Base-by-base conservation (phyloP, 371 early-diverging fungal species). In the Batkoa obscura region DNA sequence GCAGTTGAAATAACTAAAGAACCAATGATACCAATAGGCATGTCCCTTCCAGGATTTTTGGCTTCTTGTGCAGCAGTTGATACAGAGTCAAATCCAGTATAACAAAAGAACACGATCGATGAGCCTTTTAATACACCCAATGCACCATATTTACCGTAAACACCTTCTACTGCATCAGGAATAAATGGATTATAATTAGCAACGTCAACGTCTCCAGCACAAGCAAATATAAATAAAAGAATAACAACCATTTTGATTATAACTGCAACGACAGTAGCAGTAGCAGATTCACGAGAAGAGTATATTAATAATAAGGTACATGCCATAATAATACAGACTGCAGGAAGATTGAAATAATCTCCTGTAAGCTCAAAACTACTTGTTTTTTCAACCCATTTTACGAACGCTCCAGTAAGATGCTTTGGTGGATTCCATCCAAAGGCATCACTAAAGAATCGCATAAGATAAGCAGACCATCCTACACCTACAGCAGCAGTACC, bases 61-160 rank as follows among this genome's bases (percentile, higher is more conserved):
- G 85, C 73, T 68, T 93, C 94, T 65, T 86, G 83, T 2, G 92
- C 83, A 2, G 83, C 80, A 0, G 91, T 90, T 0, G 90, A 81
- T 9, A 91, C 84, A 9, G 85, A 77, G 64, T 92, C 93, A 66
- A 89, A 90, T 15, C 93, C 90, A 66, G 86, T 83, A 59, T 85
- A 89, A 12, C 88, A 80, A 58, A 90, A 92, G 67, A 90, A 89
- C 6, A 90, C 87, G 0, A 76, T 72, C 13, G 78, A 74, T 9
- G 88, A 76, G 2, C 78, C 88, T 37, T 81, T 72, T 59, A 88
- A 76, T 9, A 90, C 62, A 32, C 90, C 92, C 6, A 64, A 53
- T 1, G 64, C 71, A 43, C 88, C 88, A 66, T 72, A 85, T 13
- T 67, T 46, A 35, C 68, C 70, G 37, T 43, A 33, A 49, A 62